phyloP scores from a whole-genome alignment of 208 protist genomes.

The Angomonas desouzai region DNA sequence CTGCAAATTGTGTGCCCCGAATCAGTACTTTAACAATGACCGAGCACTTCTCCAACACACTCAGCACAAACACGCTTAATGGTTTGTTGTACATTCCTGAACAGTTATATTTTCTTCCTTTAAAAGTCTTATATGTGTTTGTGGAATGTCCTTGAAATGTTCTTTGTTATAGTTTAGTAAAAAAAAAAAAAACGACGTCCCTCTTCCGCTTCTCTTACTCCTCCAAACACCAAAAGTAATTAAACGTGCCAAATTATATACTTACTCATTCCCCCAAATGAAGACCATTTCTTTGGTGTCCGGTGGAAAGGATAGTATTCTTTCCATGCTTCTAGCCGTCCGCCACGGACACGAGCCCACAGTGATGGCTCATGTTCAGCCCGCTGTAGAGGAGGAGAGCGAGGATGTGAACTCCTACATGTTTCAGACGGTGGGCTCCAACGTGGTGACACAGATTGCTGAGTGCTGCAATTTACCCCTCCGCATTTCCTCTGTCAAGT shows the following conservation, averaged over 20 bases:
- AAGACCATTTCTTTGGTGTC: constrained; percentile 96
- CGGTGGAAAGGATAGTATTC: constrained; percentile 98
- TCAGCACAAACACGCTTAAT: background rate
- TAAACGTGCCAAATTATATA: no score
- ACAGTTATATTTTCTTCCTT: no score
- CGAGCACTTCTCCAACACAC: constrained; percentile 25
- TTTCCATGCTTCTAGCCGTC: constrained; percentile 92
- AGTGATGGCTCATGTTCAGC: constrained; percentile 95
- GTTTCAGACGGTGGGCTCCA: constrained; percentile 98
- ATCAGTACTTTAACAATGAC: constrained; percentile 23
- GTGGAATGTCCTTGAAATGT: no score
- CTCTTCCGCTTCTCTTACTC: no score
- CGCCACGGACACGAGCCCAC: constrained; percentile 94
- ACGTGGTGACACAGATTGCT: constrained; percentile 86
- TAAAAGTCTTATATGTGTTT: no score
- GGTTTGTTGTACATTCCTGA: background rate
- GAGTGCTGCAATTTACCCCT: constrained; percentile 92
- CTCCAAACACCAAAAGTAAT: background rate
- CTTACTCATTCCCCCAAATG: constrained; percentile 60
- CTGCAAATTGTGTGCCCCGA: constrained; percentile 19
- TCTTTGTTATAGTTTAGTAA: no score
- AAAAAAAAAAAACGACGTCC: no score
- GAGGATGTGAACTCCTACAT: constrained; percentile 98
- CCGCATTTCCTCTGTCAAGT: constrained; percentile 66
- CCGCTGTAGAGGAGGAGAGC: constrained; percentile 21